Base-by-base conservation (phyloP, 345 rosid genomes). In the Excoecaria cochinchinensis region DNA sequence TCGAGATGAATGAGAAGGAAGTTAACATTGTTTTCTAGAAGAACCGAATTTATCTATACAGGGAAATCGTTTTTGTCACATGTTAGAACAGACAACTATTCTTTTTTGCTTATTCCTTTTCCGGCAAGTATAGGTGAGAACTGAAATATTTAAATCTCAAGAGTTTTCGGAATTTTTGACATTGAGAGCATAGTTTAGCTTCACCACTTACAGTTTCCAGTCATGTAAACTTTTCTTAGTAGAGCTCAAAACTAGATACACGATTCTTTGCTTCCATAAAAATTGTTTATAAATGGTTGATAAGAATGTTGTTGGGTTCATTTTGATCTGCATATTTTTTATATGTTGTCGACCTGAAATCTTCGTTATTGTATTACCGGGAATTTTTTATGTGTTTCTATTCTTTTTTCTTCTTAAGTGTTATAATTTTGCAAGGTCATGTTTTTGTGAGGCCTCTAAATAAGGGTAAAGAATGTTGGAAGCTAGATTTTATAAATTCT, bases 1-100 rank as follows among this genome's bases (percentile, higher is more conserved):
- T 76, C 61, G 97, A 95, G 90, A 92, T 95, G 99, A 92, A 83
- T 75, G 97, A 92, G 76, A 91, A 88, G 79, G 97, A 92, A 88
- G 89, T 95, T 80, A 87, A 81, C 78, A 92, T 95, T 68, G 87
- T 90, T 80, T 95, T 92, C 88, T 95, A 87, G 87, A 63, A 77
- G 65, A 76, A 19, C 39, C 69, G 67, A 46, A 61, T 58, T 31
- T 17, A 51, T 44, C 36, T 31, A 51, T 56, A 57, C 71, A 67
- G 60, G 58, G 15, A 69, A 14, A 57, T 75, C n/a, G 65, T 58
- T 59, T 71, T 51, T 57, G 17, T 60, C 36, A 22, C 44, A 57
- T 53, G 38, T 70, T 58, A 73, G 75, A 67, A 56, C 71, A 44
- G 51, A 61, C 36, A 63, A 7, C 39, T 42, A 9, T 51, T 31